phyloP scores from a whole-genome alignment of 192 early-diverging fungal genomes.

The Pilobolus umbonatus region DNA sequence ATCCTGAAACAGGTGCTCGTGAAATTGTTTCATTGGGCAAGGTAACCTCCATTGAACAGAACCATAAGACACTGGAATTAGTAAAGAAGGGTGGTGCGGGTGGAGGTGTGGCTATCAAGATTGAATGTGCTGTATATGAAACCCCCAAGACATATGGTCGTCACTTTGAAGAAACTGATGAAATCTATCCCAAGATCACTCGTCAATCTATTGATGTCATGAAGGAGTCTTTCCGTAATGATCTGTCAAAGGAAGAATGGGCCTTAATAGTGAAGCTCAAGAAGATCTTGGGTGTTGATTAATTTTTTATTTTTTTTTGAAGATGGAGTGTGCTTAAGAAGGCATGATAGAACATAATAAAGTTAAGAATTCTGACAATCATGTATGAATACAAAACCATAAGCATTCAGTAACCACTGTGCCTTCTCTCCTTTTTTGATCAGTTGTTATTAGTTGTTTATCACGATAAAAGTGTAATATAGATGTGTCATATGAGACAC shows the following conservation, averaged over 20 bases:
- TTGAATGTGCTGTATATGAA: constrained; percentile 81
- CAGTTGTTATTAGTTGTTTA: too few species aligned
- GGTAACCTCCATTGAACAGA: constrained; percentile 88
- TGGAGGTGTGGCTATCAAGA: constrained; percentile 86
- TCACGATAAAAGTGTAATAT: too few species aligned
- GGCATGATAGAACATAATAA: too few species aligned
- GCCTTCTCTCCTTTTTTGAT: too few species aligned
- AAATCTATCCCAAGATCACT: constrained; percentile 76
- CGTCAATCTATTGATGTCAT: constrained; percentile 90
- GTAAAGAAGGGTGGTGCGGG: constrained; percentile 79
- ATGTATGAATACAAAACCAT: too few species aligned
- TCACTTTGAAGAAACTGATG: constrained; percentile 83
- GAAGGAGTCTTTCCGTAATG: constrained; percentile 90
- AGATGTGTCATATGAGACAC: too few species aligned
- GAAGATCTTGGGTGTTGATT: constrained; percentile 43
- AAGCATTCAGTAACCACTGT: too few species aligned
- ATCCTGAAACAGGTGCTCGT: constrained; percentile 66
- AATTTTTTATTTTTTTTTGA: constrained; percentile 4
- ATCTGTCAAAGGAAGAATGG: constrained; percentile 90
- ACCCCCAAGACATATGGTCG: constrained; percentile 88
- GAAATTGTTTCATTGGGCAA: constrained; percentile 78
- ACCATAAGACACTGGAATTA: constrained; percentile 78
- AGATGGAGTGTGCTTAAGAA: too few species aligned
- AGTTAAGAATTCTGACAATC: too few species aligned
- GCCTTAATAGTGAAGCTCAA: constrained; percentile 74